Evolutionary conservation across 495 filamentous ascomycete species (phyloP).

Genomic region (Margaritispora aquatica): DNA sequence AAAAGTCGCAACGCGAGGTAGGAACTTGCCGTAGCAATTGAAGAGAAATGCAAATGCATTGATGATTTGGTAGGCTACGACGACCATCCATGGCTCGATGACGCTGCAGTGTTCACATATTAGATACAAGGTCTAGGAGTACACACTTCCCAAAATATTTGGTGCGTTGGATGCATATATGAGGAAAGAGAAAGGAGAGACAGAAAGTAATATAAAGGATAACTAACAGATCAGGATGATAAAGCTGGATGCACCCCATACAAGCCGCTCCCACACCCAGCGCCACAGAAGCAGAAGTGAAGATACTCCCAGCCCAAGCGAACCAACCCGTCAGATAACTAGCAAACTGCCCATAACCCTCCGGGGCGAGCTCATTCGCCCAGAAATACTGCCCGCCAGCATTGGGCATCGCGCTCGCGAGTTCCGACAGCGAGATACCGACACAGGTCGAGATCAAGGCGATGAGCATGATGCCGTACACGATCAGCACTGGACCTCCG

Average conservation of each 20-base stretch:
- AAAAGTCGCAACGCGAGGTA: conserved; percentile 33
- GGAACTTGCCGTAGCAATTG: conserved; percentile 25
- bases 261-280: conserved; percentile 32
- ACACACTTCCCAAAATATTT: too few relatives aligned
- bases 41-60: conserved; percentile 29
- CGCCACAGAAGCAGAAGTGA: conserved; percentile 52
- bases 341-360: conserved; percentile 41
- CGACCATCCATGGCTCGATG: conserved; percentile 49
- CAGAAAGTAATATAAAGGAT: background rate
- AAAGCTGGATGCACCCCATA: conserved; percentile 1
- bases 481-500: conserved; percentile 52
- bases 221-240: background rate
- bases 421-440: conserved; percentile 42
- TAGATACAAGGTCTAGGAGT: background rate
- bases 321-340: conserved; percentile 54
- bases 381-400: conserved; percentile 39
- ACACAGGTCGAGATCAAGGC: conserved; percentile 48
- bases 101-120: background rate
- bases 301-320: conserved; percentile 49
- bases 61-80: conserved; percentile 42
- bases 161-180: too few relatives aligned
- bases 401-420: conserved; percentile 50
- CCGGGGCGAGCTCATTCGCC: conserved; percentile 52
- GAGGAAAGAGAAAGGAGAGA: too few relatives aligned
- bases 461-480: conserved; percentile 55